A percentile compares a stretch with the other conserved stretches of the same genome.
Evolutionary conservation across 2,329 filamentous ascomycete species (phyloP).

Genomic region (Pseudocercospora eumusae): DNA sequence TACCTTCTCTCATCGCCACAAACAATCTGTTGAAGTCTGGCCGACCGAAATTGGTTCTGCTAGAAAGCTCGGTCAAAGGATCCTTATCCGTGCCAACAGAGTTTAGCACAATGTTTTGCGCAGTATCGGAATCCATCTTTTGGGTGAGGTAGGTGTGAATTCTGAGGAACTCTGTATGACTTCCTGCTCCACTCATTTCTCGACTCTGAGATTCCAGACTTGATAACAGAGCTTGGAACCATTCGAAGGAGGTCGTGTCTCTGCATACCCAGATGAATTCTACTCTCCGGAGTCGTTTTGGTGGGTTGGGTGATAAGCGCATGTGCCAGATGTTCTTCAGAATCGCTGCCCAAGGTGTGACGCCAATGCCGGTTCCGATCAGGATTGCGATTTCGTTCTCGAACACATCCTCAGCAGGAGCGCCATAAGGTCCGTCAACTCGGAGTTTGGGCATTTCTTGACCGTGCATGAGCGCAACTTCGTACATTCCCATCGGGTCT

Average conservation of each 20-base stretch:
- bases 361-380: constrained; percentile 83
- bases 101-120: constrained; percentile 96
- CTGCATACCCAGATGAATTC: constrained; percentile 99
- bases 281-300: constrained; percentile 83
- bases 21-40: constrained; percentile 86
- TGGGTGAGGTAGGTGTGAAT: constrained; percentile 98
- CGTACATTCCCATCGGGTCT: constrained; percentile 95
- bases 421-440: constrained; percentile 94
- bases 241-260: constrained; percentile 93
- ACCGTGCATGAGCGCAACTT: constrained; percentile 90
- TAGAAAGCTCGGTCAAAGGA: constrained; percentile 86
- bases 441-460: constrained; percentile 87
- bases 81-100: constrained; percentile 85
- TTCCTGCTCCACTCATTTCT: constrained; percentile 57
- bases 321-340: constrained; percentile 98
- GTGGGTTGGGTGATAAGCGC: constrained; percentile 84
- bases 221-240: constrained; percentile 93
- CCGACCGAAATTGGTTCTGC: constrained; percentile 89
- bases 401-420: constrained; percentile 96
- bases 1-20: constrained; percentile 80
- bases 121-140: constrained; percentile 84
- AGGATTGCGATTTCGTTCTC: constrained; percentile 86
- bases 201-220: constrained; percentile 85
- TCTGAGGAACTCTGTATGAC: constrained; percentile 79
- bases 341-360: constrained; percentile 83